These are phyloP conservation scores for Aphanomyces astaci DNA, from an alignment of 352 stramenopile species.

Conservation along the genomic window DNA sequence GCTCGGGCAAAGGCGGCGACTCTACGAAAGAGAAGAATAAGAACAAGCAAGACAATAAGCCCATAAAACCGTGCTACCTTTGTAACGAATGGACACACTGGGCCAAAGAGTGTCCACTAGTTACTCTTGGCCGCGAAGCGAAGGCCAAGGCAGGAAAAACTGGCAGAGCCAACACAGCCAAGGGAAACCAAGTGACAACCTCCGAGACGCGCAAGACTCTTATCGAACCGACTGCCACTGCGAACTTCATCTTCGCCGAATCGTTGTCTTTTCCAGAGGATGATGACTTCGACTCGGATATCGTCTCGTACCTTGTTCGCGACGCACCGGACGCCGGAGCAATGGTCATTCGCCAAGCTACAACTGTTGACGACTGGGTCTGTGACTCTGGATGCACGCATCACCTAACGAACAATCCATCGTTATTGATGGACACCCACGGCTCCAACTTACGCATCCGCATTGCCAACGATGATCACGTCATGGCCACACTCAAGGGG, in stretches of 20 bases:
- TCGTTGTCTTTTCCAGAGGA: neutral
- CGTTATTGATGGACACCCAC: neutral
- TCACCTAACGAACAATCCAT: neutral
- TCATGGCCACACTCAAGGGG: neutral
- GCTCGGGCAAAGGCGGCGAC: too few species aligned
- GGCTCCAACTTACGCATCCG: neutral
- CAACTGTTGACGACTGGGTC: neutral
- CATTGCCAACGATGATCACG: neutral
- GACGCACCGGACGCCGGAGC: neutral
- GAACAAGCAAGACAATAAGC: neutral
- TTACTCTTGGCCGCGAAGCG: too few species aligned
- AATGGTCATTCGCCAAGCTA: neutral
- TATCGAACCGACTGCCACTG: neutral
- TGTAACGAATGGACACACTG: too few species aligned
- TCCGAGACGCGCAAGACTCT: neutral
- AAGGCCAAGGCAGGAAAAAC: too few species aligned
- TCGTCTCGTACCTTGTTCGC: neutral
- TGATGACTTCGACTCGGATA: neutral
- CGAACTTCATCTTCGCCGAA: neutral
- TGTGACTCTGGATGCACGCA: slow-evolving; percentile 5
- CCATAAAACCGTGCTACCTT: neutral
- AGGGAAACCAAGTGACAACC: too few species aligned
- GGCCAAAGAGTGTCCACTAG: too few species aligned
- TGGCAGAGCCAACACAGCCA: too few species aligned
- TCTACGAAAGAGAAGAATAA: neutral